phyloP scores from a whole-genome alignment of 768 basidiomycete genomes.

The Boletellus ananas region DNA sequence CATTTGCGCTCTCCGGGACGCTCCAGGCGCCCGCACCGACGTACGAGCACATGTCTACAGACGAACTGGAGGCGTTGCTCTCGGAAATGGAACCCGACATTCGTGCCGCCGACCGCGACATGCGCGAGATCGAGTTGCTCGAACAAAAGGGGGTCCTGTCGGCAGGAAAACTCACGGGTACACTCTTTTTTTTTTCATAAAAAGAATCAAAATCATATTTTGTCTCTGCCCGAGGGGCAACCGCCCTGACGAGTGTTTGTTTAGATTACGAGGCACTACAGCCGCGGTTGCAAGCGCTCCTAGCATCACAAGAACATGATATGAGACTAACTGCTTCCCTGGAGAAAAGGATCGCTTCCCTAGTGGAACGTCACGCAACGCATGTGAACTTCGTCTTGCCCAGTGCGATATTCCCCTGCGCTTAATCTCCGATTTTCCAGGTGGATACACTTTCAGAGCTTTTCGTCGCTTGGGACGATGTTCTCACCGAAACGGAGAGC shows the following conservation, averaged over 20 bases:
- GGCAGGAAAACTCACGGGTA: slow-evolving; percentile 69
- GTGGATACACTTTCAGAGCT: slow-evolving; percentile 79
- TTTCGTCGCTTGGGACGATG: slow-evolving; percentile 83
- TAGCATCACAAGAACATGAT: slow-evolving; percentile 60
- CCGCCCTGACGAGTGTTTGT: neutral
- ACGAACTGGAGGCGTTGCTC: slow-evolving; percentile 67
- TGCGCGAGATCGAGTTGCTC: slow-evolving; percentile 70
- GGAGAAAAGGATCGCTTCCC: slow-evolving; percentile 58
- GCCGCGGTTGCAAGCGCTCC: slow-evolving; percentile 61
- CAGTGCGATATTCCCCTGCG: neutral
- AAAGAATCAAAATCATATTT: no score
- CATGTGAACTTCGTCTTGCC: slow-evolving; percentile 45
- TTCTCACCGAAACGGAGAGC: slow-evolving; percentile 63
- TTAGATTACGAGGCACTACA: slow-evolving; percentile 61
- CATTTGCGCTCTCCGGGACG: slow-evolving; percentile 70
- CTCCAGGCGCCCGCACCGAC: slow-evolving; percentile 46
- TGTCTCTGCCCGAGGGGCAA: neutral
- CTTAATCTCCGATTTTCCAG: slow-evolving; percentile 34
- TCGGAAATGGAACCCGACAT: slow-evolving; percentile 82
- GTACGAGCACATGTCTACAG: slow-evolving; percentile 61
- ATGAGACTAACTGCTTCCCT: slow-evolving; percentile 50
- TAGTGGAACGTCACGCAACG: slow-evolving; percentile 68
- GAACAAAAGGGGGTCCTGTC: slow-evolving; percentile 68
- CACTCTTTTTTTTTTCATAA: neutral
- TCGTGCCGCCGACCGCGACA: slow-evolving; percentile 76